Base-by-base conservation (phyloP, 2,329 filamentous ascomycete species). In the Aspergillus fumigatiaffinis region DNA sequence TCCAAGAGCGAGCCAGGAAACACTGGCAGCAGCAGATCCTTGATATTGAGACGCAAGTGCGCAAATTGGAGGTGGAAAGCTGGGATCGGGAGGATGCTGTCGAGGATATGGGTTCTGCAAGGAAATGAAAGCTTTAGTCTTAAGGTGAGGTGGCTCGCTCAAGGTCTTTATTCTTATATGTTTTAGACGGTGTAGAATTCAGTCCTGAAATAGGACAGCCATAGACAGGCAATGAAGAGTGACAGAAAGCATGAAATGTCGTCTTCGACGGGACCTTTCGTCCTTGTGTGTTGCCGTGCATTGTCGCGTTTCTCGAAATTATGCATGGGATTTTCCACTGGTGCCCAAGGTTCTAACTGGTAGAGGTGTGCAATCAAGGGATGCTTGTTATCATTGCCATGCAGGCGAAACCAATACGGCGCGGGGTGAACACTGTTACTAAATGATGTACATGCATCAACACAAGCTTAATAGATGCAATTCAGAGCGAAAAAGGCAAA, bases 81-180 rank as follows among this genome's bases (percentile, higher is more conserved):
- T 96, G 92, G 91, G 83, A 92, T 73, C 78, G 85, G 56, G 73
- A 77, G 38, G 88, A 84, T 70, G 90, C 90, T 1, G 83, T 88
- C 28, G 90, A 94, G 71, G 87, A 91, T 70, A 69, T 87, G 57
- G 86, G 86, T 1, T 76, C 71, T 58, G 73, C 77, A 35, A 63
- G 55, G 57, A 38, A 60, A 52, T 64, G 51, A 54, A 8, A 17
- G 32, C 14, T 17, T 6, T 38, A 38, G 32, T 1, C 17, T 5
- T 12, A 23, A 23, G 41, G 41, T 44, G 41, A 44, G 32, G 32
- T 38, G 14, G 14, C 32, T 38, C 2, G 32, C 32, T 38, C 14
- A 38, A 38, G 14, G 6, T 17, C 32, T 17, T 38, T 17, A 38
- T 38, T 17, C 32, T 35, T 6, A 17, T 17, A 38, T 17, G 32